A percentile compares a stretch with the other conserved stretches of the same genome.
phyloP scores from a whole-genome alignment of 1,139 yeast species.

The Sugiyamaella neomexicana region DNA sequence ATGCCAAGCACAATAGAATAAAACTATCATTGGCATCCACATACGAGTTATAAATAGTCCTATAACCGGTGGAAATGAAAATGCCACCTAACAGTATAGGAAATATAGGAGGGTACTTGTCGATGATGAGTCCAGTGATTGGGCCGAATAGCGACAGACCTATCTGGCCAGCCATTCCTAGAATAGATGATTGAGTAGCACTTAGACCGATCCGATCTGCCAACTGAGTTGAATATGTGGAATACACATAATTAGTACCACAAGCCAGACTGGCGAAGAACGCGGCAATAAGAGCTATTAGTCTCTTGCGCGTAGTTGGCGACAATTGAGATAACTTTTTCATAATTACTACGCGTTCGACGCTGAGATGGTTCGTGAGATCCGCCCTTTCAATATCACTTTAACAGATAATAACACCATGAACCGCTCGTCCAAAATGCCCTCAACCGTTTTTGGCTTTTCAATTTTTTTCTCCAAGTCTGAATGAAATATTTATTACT shows the following conservation, averaged over 20 bases:
- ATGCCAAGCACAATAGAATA: slow-evolving; percentile 30
- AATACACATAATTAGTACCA: slow-evolving; percentile 60
- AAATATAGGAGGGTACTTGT: slow-evolving; percentile 50
- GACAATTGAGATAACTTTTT: slow-evolving; percentile 10
- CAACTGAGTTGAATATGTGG: slow-evolving; percentile 62
- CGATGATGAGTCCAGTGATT: slow-evolving; percentile 58
- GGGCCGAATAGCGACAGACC: slow-evolving; percentile 62
- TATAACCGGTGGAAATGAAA: slow-evolving; percentile 33
- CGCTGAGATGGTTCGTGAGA: not conserved
- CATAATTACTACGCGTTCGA: not conserved
- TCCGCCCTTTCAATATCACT: no score
- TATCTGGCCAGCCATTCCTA: slow-evolving; percentile 57
- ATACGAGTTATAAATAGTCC: slow-evolving; percentile 32
- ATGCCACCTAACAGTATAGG: slow-evolving; percentile 43
- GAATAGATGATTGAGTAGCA: slow-evolving; percentile 55
- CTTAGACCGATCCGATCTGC: slow-evolving; percentile 52
- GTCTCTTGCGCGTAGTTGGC: slow-evolving; percentile 19
- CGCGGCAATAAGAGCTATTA: slow-evolving; percentile 25
- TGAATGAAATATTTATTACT: no score
- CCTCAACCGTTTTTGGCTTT: no score
- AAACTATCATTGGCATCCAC: slow-evolving; percentile 25
- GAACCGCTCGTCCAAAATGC: no score
- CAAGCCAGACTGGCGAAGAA: slow-evolving; percentile 49
- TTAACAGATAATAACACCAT: no score
- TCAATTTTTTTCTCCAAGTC: no score